These are phyloP conservation scores for Aspergillus oerlinghausenensis DNA, from an alignment of 2,329 filamentous ascomycete genomes.

Conservation along the genomic window DNA sequence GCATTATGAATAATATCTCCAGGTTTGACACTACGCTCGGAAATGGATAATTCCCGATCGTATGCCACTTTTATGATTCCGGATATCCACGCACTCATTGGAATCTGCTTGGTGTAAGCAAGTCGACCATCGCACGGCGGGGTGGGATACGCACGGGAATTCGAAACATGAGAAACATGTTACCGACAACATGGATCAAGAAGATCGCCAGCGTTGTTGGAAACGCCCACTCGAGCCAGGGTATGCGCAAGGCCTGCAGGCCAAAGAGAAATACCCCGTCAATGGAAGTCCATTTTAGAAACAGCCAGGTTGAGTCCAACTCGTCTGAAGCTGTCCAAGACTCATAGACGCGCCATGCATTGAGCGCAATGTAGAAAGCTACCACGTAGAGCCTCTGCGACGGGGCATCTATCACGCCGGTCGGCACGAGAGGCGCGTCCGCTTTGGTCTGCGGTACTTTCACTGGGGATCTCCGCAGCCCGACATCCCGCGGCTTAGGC, in stretches of 20 bases:
- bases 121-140: neutral
- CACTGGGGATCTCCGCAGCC: constrained; percentile 18
- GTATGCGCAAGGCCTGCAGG: constrained; percentile 81
- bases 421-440: constrained; percentile 60
- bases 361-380: constrained; percentile 69
- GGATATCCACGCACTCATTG: constrained; percentile 67
- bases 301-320: constrained; percentile 80
- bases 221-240: constrained; percentile 91
- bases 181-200: constrained; percentile 64
- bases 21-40: constrained; percentile 87
- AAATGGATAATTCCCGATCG: constrained; percentile 87
- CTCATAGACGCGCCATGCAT: constrained; percentile 83
- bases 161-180: constrained; percentile 89
- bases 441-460: constrained; percentile 19
- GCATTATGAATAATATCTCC: constrained; percentile 84
- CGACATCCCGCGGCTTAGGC: constrained; percentile 20
- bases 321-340: constrained; percentile 76
- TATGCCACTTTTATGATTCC: constrained; percentile 76
- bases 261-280: constrained; percentile 85
- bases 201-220: constrained; percentile 68
- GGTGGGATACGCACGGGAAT: constrained; percentile 59
- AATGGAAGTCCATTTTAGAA: constrained; percentile 87
- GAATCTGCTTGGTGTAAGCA: constrained; percentile 50
- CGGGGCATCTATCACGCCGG: constrained; percentile 78
- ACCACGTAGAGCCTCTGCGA: constrained; percentile 84